A percentile compares a stretch with the other conserved stretches of the same genome.
phyloP scores from a whole-genome alignment of 2,329 filamentous ascomycete species.

The Calonectria naviculata region DNA sequence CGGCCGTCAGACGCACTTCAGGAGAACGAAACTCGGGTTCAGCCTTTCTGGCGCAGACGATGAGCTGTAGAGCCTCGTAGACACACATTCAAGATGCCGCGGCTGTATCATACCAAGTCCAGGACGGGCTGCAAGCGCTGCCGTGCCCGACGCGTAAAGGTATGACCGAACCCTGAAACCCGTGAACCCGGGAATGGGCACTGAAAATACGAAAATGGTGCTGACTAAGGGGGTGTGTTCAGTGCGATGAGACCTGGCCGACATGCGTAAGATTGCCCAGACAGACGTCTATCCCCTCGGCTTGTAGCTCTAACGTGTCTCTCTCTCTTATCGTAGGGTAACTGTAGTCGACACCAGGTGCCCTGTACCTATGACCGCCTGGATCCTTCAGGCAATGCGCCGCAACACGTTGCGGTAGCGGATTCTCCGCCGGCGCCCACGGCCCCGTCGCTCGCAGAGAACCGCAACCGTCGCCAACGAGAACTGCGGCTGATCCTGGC shows the following conservation, averaged over 20 bases:
- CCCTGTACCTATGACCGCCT: constrained; percentile 32
- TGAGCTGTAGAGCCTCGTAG: background rate
- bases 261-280: constrained; percentile 29
- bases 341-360: constrained; percentile 33
- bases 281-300: background rate
- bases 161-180: background rate
- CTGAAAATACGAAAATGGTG: no score
- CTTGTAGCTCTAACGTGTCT: background rate
- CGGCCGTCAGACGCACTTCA: background rate
- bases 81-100: constrained; percentile 30
- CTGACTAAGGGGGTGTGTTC: background rate
- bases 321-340: constrained; percentile 14
- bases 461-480: constrained; percentile 29
- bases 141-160: constrained; percentile 41
- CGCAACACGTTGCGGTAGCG: background rate
- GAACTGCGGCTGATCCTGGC: constrained; percentile 37
- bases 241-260: constrained; percentile 36
- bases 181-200: no score
- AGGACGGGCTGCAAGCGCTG: constrained; percentile 40
- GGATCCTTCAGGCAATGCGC: background rate
- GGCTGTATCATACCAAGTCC: constrained; percentile 43
- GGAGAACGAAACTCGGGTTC: background rate
- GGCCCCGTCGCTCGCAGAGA: constrained; percentile 14
- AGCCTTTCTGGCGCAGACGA: background rate
- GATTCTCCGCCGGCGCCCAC: background rate